A percentile compares a stretch with the other conserved stretches of the same genome.
Conservation (phyloP, 2,329 filamentous ascomycete genomes). For the Ophiosphaerella korrae region DNA sequence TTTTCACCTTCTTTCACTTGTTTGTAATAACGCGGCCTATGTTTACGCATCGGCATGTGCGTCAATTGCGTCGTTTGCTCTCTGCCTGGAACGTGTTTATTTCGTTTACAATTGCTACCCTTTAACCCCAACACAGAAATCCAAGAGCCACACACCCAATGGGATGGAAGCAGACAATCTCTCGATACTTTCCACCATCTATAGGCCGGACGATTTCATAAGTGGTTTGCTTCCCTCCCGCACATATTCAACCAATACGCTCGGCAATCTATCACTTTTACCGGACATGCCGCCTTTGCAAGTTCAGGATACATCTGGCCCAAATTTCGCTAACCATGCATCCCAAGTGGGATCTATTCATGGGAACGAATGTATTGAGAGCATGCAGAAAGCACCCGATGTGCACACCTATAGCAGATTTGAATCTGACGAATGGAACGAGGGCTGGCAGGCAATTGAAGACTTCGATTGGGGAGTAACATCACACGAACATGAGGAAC, state of each 20-base stretch:
- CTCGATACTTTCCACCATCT: background rate
- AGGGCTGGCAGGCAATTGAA: conserved; percentile 28
- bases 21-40: too few species aligned
- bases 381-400: conserved; percentile 6
- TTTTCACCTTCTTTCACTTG: too few species aligned
- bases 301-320: too few species aligned
- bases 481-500: background rate
- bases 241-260: background rate
- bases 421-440: conserved; percentile 20
- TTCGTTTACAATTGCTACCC: too few species aligned
- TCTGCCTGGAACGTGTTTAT: too few species aligned
- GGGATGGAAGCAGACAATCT: background rate
- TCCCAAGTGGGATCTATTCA: background rate
- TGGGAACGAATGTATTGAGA: conserved; percentile 8
- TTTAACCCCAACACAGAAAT: too few species aligned
- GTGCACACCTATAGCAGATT: conserved; percentile 10
- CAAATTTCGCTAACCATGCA: too few species aligned
- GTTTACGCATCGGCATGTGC: too few species aligned
- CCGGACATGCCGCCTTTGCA: background rate
- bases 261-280: background rate
- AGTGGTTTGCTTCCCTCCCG: background rate
- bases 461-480: conserved; percentile 26
- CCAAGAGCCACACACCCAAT: background rate
- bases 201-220: background rate
- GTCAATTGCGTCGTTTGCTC: too few species aligned